A percentile compares a stretch with the other conserved stretches of the same genome.
Conservation (phyloP, 106 monocot species). For the Amphibolis antarctica region DNA sequence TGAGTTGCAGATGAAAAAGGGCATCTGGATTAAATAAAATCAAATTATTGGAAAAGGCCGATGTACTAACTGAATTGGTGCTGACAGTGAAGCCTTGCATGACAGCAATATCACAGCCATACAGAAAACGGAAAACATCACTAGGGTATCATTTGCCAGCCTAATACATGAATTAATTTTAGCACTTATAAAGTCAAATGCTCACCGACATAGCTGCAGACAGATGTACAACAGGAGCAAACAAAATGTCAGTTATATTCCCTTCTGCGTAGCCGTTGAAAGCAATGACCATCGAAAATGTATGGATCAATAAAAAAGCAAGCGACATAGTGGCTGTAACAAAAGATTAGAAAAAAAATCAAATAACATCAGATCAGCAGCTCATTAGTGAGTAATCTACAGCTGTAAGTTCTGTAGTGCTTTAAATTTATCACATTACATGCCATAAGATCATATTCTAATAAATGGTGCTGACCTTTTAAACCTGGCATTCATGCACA, state of each 20-base stretch:
- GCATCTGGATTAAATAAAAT: no score
- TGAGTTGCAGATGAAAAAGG: no score
- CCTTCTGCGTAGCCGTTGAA: constrained; percentile 83
- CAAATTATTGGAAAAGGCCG: no score
- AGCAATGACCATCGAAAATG: constrained; percentile 94
- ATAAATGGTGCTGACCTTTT: no score
- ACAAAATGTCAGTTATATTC: constrained; percentile 42
- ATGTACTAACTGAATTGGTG: no score
- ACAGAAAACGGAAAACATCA: no score
- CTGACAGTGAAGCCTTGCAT: no score
- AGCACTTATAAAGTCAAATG: constrained; percentile 4
- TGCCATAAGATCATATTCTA: no score
- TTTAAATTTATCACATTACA: no score
- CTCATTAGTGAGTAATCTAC: background rate
- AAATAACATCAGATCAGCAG: background rate
- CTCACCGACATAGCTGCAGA: constrained; percentile 67
- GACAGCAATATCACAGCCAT: no score
- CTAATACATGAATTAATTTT: background rate
- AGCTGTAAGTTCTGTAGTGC: background rate
- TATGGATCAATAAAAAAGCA: constrained; percentile 76
- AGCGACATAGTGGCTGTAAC: constrained; percentile 69
- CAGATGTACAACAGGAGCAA: constrained; percentile 57
- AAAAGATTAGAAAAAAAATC: constrained; percentile 2
- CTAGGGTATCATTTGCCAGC: background rate
- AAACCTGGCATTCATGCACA: no score